Evolutionary conservation across 495 filamentous ascomycete species (phyloP), one percentile per base, ranked within the genome.

Genomic region (Xylaria longipes): DNA sequence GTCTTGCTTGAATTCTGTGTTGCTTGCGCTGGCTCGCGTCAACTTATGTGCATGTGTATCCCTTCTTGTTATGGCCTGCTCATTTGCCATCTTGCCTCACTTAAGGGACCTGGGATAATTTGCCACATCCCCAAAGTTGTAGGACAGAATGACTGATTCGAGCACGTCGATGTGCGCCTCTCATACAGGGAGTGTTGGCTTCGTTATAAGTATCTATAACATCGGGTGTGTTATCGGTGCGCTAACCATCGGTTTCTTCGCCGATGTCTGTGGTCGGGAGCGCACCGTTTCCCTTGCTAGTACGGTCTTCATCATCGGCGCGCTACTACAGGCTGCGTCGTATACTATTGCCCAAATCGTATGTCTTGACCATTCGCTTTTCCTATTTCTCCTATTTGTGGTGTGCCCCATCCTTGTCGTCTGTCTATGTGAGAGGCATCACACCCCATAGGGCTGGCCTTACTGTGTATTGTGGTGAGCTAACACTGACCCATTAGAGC

Each of bases 171-270:
- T 68, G 60, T 9, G 60, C 20, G 35, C 20, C 11, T 45, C 20
- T 5, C 3, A 33, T 31, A 62, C 11, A 69, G 67, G 75, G 75
- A 77, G 75, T 29, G 73, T 74, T 9, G 75, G 75, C 41, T 77
- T 77, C 50, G 71, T 75, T 37, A 63, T 76, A 27, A 74, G 75
- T 65, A 74, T 76, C 35, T 77, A 77, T 39, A 81, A 80, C 60
- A 80, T 83, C 56, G 82, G 82, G 5, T 83, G 79, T 6, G 73
- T 84, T 20, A 39, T 81, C 27, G 82, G 82, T 5, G 79, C 82
- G 0, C 68, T 84, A 70, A 75, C 75, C 9, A 75, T 78, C 20
- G 79, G 80, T 25, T 81, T 81, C 61, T 80, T 81, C 9, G 78
- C 82, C 12, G 82, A 83, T 64, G 76, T 68, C 56, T 80, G 76